Base-by-base conservation (phyloP, 768 basidiomycete genomes). In the Exsudoporus frostii region DNA sequence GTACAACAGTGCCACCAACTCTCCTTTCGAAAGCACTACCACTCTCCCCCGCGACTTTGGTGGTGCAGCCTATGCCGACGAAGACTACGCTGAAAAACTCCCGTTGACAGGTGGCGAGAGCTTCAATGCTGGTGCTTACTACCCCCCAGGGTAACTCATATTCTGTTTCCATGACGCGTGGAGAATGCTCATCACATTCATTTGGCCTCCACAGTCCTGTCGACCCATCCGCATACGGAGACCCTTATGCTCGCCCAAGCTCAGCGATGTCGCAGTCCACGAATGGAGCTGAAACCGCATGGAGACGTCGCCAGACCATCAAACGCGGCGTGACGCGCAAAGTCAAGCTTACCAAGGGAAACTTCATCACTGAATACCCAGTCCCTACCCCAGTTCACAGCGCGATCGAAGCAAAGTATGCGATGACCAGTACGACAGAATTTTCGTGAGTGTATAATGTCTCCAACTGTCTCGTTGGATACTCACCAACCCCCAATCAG, bases 271-370 rank as follows among this genome's bases (percentile, higher is more conserved):
- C 83, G 0, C 74, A 76, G 19, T 78, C 81, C 37, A 80, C 78
- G 19, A 80, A 74, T 56, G 83, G 82, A 30, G 74, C 74, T 45
- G 84, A 86, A 53, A 81, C 74, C 45, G 84, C 82, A 3, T 83
- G 81, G 81, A 73, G 79, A 57, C 84, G 89, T 53, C 86, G 92
- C 50, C 92, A 96, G 71, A 92, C 90, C 30, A 90, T 94, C 72
- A 91, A 91, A 67, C 89, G 93, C 48, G 87, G 92, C 54, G 91
- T 93, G 22, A 95, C 92, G n/a, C 88, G 91, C 63, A 91, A 88
- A 67, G 89, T 98, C 75, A 90, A 91, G 69, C 85, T 98, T 58
- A 96, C 92, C 9, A 80, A 92, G 45, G 95, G 95, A 53, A 90
- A 95, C 64, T 96, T 93, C 73, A 89, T 96, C 71, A 80, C 85